These are phyloP conservation scores for Epicoccum nigrum DNA, from an alignment of 2,329 filamentous ascomycete species.

Conservation along the genomic window DNA sequence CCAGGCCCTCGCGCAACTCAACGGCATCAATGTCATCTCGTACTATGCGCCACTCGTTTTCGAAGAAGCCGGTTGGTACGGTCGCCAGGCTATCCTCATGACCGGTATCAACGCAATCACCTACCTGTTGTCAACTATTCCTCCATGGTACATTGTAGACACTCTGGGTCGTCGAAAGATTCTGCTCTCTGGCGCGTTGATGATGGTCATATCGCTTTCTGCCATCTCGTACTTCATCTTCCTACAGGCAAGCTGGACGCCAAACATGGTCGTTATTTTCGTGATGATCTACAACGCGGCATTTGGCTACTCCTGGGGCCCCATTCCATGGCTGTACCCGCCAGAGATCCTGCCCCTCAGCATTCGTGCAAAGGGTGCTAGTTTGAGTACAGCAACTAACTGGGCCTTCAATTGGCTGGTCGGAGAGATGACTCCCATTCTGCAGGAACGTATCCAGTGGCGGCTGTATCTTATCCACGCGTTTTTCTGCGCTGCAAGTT, in stretches of 20 bases:
- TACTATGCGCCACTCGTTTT: slow-evolving; percentile 98
- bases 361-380: slow-evolving; percentile 95
- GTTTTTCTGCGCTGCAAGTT: slow-evolving; percentile 94
- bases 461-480: slow-evolving; percentile 92
- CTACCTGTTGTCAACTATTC: slow-evolving; percentile 89
- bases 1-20: slow-evolving; percentile 92
- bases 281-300: slow-evolving; percentile 99
- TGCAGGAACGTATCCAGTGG: slow-evolving; percentile 93
- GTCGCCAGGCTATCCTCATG: slow-evolving; percentile 91
- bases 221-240: slow-evolving; percentile 95
- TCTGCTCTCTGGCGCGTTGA: slow-evolving; percentile 83
- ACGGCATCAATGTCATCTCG: slow-evolving; percentile 99
- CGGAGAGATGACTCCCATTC: slow-evolving; percentile 89
- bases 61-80: slow-evolving; percentile 93
- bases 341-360: slow-evolving; percentile 98
- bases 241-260: slow-evolving; percentile 79
- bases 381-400: slow-evolving; percentile 93
- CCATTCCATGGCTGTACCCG: slow-evolving; percentile 96
- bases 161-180: slow-evolving; percentile 88
- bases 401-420: slow-evolving; percentile 99
- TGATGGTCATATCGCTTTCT: slow-evolving; percentile 88
- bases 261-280: slow-evolving; percentile 84
- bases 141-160: slow-evolving; percentile 97
- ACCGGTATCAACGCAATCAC: slow-evolving; percentile 94
- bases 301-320: slow-evolving; percentile 97